Conservation (phyloP, 768 basidiomycete genomes). For the Tricholoma furcatifolium region DNA sequence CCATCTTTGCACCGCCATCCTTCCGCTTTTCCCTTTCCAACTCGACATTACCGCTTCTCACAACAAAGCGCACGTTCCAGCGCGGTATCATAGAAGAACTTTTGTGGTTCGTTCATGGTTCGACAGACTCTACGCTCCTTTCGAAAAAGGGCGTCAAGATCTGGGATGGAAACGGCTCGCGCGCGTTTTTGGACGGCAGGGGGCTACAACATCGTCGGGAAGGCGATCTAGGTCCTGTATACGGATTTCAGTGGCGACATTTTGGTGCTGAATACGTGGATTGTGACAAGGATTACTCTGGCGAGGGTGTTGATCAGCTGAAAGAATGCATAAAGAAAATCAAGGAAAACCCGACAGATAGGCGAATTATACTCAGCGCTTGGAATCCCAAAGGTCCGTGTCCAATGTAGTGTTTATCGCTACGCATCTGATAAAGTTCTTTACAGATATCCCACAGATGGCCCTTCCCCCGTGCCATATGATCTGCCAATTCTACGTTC, state of each 20-base stretch:
- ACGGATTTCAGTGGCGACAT: slow-evolving; percentile 96
- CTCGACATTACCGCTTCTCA: slow-evolving; percentile 80
- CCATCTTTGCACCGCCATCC: slow-evolving; percentile 87
- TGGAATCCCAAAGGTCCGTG: slow-evolving; percentile 94
- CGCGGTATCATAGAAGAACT: slow-evolving; percentile 93
- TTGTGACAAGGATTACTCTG: slow-evolving; percentile 73
- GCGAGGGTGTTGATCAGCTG: slow-evolving; percentile 91
- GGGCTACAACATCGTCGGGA: slow-evolving; percentile 83
- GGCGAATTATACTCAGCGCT: slow-evolving; percentile 91
- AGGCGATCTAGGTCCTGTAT: slow-evolving; percentile 95
- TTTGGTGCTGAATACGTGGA: slow-evolving; percentile 84
- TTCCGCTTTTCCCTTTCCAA: slow-evolving; percentile 86
- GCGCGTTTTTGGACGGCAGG: slow-evolving; percentile 79
- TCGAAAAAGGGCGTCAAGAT: slow-evolving; percentile 87
- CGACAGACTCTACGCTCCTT: slow-evolving; percentile 77
- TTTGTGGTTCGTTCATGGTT: slow-evolving; percentile 89
- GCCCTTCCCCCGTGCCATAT: slow-evolving; percentile 98
- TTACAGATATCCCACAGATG: slow-evolving; percentile 86
- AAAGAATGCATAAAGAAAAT: slow-evolving; percentile 89
- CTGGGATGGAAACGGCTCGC: slow-evolving; percentile 96
- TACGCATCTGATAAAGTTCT: background rate
- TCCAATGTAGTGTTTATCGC: slow-evolving; percentile 8
- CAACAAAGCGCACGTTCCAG: slow-evolving; percentile 92
- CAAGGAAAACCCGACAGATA: slow-evolving; percentile 88
- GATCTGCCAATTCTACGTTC: slow-evolving; percentile 99